Base-by-base conservation (phyloP, 2,329 filamentous ascomycete species). In the Trichophyton benhamiae region DNA sequence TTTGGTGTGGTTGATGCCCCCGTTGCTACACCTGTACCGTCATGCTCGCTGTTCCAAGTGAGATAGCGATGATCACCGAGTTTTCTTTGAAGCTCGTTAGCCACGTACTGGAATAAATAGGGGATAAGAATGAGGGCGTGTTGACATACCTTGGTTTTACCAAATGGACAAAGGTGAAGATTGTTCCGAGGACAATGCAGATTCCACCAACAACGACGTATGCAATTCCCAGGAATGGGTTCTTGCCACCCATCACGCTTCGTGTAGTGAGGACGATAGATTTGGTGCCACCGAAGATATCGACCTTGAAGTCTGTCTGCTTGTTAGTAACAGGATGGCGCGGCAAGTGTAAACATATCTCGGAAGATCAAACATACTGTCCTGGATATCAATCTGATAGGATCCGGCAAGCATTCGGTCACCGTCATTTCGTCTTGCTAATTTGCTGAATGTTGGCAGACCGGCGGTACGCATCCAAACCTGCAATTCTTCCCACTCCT, bases 381-480 rank as follows among this genome's bases (percentile, higher is more conserved):
- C 83, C 62, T 85, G 80, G 65, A 97, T 87, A 59, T 87, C 79
- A 60, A 99, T 77, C 64, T 84, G 78, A 72, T 99, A 99, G 20
- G 77, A 83, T 30, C 92, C 94, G 15, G 77, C 71, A 38, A 72
- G 69, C 87, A 99, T 87, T 0, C 77, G 72, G 1, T 80, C 77
- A 0, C 79, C 79, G 71, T 96, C 87, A 70, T 96, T 96, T 63
- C 91, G 83, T 73, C 87, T 83, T 53, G 90, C 89, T 55, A 99
- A 79, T 78, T 99, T 99, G 82, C 89, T 96, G 73, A 99, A 99
- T 3, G 87, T 87, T 0, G 94, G 94, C 68, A 97, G 77, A 62
- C 92, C 94, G 25, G 94, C 94, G 1, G 95, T 95, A 68, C 94
- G 86, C 94, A 99, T 99, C 94, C 94, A 99, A 22, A 97, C 91